Percentiles rank a stretch among this genome's conserved stretches.
phyloP scores from a whole-genome alignment of 192 early-diverging fungal species.

The Podila clonocystis region DNA sequence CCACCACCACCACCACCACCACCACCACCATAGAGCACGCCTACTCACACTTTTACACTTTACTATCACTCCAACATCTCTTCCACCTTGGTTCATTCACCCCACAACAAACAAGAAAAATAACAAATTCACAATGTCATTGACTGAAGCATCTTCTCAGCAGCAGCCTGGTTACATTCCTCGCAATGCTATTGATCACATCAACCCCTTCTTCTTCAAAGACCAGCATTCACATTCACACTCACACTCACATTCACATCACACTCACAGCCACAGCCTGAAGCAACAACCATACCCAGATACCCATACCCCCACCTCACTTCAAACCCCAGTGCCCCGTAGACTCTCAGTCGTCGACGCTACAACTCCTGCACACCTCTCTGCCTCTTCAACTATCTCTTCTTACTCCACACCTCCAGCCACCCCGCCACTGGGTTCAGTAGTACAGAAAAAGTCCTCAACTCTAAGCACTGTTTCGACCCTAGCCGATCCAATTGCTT shows the following conservation, averaged over 20 bases:
- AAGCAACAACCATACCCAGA: background rate
- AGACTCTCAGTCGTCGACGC: conserved; percentile 25
- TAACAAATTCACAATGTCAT: background rate
- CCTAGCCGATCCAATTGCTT: conserved; percentile 21
- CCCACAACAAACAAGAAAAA: too few relatives aligned
- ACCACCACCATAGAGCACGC: too few relatives aligned
- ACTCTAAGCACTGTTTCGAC: background rate
- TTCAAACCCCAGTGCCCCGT: conserved; percentile 43
- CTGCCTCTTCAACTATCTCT: background rate
- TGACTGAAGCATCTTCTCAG: background rate
- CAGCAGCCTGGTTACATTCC: conserved; percentile 25
- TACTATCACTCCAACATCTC: too few relatives aligned
- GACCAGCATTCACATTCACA: conserved; percentile 16
- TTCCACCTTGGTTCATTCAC: too few relatives aligned
- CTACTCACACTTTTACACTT: too few relatives aligned
- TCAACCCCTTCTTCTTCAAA: conserved; percentile 45
- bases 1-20: too few relatives aligned
- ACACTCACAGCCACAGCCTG: conserved; percentile 6
- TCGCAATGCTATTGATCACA: conserved; percentile 39
- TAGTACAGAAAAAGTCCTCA: background rate
- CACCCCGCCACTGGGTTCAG: conserved; percentile 25
- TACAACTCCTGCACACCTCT: background rate
- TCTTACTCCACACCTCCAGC: conserved; percentile 46
- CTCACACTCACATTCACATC: conserved; percentile 11
- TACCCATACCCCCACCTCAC: conserved; percentile 6